Conservation (phyloP, 192 early-diverging fungal species). For the Mortierella antarctica region DNA sequence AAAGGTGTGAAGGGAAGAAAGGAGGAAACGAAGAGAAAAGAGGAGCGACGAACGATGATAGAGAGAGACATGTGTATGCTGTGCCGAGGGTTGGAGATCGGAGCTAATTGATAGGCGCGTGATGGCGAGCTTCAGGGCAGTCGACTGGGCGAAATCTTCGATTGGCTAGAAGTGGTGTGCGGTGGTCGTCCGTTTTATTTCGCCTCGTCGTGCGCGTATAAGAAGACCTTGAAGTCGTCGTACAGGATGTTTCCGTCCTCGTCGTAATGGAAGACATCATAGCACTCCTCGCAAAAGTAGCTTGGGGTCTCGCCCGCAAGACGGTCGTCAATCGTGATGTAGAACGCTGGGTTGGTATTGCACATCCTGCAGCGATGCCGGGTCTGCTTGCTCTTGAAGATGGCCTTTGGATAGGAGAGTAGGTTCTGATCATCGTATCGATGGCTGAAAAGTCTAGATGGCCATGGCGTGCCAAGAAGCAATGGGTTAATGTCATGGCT, state of each 20-base stretch:
- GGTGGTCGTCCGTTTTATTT: neutral
- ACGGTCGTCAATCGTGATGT: slow-evolving; percentile 76
- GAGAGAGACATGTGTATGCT: too few species aligned
- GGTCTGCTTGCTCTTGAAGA: slow-evolving; percentile 63
- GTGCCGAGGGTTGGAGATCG: too few species aligned
- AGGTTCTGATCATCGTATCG: slow-evolving; percentile 63
- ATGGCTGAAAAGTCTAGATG: slow-evolving; percentile 21
- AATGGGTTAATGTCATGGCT: neutral
- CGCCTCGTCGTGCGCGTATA: slow-evolving; percentile 5
- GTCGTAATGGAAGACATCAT: slow-evolving; percentile 76
- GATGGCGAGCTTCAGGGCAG: too few species aligned
- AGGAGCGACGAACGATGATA: too few species aligned
- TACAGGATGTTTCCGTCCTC: slow-evolving; percentile 62
- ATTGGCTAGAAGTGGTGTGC: neutral
- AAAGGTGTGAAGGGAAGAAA: slow-evolving; percentile 1
- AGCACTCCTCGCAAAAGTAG: slow-evolving; percentile 80
- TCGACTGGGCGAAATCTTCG: too few species aligned
- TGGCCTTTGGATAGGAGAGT: slow-evolving; percentile 62
- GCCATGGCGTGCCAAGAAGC: neutral
- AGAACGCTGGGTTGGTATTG: slow-evolving; percentile 66
- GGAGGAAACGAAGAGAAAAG: neutral
- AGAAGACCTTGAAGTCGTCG: slow-evolving; percentile 58
- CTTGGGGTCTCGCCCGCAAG: slow-evolving; percentile 73
- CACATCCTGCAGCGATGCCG: slow-evolving; percentile 74
- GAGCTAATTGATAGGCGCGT: too few species aligned